Conservation (phyloP, 192 early-diverging fungal genomes). For the Podila minutissima region DNA sequence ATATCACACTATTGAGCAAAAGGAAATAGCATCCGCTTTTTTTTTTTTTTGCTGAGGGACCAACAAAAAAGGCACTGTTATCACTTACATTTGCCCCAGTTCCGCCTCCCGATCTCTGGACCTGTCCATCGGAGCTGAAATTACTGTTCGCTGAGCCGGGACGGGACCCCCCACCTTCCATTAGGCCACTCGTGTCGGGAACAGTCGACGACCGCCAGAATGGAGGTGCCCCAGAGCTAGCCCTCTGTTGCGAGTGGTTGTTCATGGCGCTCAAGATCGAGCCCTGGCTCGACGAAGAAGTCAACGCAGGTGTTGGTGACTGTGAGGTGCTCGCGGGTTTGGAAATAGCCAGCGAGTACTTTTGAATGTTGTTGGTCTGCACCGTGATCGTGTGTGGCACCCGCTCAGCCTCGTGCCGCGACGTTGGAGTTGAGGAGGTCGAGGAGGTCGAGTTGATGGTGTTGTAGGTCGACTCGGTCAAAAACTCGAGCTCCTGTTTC, state of each 20-base stretch:
- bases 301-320: conserved; percentile 18
- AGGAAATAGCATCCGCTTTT: background rate
- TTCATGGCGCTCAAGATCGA: conserved; percentile 24
- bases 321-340: conserved; percentile 19
- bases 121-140: conserved; percentile 8
- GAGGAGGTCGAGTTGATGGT: background rate
- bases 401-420: conserved; percentile 17
- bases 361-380: conserved; percentile 30
- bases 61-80: background rate
- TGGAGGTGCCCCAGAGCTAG: background rate
- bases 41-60: no score
- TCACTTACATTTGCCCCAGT: background rate
- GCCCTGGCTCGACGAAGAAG: conserved; percentile 30
- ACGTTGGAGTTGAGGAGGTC: background rate
- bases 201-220: conserved; percentile 31
- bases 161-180: conserved; percentile 9
- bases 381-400: conserved; percentile 40
- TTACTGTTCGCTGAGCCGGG: conserved; percentile 19
- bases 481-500: conserved; percentile 22
- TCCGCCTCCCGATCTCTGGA: background rate
- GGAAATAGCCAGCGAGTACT: conserved; percentile 37
- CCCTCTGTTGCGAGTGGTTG: conserved; percentile 4
- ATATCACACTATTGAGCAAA: background rate
- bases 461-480: background rate
- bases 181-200: conserved; percentile 2